These are phyloP conservation scores for Penicillium lividum DNA, from an alignment of 495 filamentous ascomycete species.

Conservation along the genomic window DNA sequence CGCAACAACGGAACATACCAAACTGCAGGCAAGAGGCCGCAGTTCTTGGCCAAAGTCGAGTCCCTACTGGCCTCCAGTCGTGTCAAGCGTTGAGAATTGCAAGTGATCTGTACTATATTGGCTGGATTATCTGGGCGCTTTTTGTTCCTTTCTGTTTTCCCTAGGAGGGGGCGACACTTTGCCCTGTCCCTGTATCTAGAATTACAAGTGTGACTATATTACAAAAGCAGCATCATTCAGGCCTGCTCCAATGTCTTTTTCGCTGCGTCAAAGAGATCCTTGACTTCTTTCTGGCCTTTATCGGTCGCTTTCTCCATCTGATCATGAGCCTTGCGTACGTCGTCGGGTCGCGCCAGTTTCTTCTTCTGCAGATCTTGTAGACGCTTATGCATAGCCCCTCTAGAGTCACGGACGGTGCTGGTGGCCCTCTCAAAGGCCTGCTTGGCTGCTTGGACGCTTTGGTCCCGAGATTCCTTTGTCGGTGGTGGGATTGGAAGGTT, in stretches of 20 bases:
- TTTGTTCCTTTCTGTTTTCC: conserved; percentile 13
- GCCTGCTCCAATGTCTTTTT: conserved; percentile 58
- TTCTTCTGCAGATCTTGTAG: conserved; percentile 59
- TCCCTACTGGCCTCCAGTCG: conserved; percentile 39
- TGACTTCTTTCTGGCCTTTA: conserved; percentile 65
- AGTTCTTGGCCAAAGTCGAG: conserved; percentile 46
- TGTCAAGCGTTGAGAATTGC: conserved; percentile 26
- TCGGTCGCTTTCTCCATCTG: conserved; percentile 77
- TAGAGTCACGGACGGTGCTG: conserved; percentile 53
- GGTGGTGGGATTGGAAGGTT: conserved; percentile 69
- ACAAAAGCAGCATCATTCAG: conserved; percentile 17
- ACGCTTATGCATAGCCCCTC: conserved; percentile 62
- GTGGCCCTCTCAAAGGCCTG: conserved; percentile 62
- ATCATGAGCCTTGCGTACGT: conserved; percentile 63
- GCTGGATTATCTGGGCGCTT: conserved; percentile 14
- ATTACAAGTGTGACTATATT: conserved; percentile 24
- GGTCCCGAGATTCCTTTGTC: conserved; percentile 61
- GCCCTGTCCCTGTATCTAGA: conserved; percentile 20
- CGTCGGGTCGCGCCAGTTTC: conserved; percentile 62
- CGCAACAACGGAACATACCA: conserved; percentile 49
- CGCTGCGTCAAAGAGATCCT: conserved; percentile 65
- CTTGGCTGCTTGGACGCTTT: conserved; percentile 54
- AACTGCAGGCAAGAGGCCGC: conserved; percentile 38
- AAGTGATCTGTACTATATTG: conserved; percentile 33
- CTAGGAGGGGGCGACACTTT: neutral